Evolutionary conservation across 257 asterid species (phyloP), one percentile per base, ranked within the genome.

Genomic region (Ilex asprella): DNA sequence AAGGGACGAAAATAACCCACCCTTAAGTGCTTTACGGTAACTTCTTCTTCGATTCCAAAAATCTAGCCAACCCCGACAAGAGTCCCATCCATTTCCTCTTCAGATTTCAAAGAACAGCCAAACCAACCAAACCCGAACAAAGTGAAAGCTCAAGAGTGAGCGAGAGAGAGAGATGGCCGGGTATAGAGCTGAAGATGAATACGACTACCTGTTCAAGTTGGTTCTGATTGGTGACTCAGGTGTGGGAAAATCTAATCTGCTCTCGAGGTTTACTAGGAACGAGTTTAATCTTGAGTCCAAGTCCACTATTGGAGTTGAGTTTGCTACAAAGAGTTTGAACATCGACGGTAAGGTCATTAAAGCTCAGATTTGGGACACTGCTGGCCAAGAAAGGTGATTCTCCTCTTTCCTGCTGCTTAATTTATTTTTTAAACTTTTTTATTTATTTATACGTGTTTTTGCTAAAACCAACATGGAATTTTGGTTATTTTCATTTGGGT

Each of bases 181-280:
- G n/a, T 53, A 53, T 53, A 53, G 57, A 53, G 30, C 30, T n/a
- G 57, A 53, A 15, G 57, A 53, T 53, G 57, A 53, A 53, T 53
- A 53, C 57, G 57, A 53, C 15, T 53, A 53, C 57, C 30, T 53
- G 57, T 53, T 53, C 57, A 53, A 53, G 30, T 14, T 53, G 57
- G 57, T 53, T 16, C 57, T 53, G 30, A 53, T 53, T 7, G 57
- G 57, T 53, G 57, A 53, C 30, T 53, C 57, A 21, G 57, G 57
- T 7, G 57, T 35, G 41, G 41, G 41, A 4, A 35, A 35, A 35
- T 35, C 41, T 8, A 35, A 35, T 35, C 41, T 35, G 2, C 57
- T 53, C 30, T 53, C 57, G 30, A 53, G 57, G 57, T 53, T 53
- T 29, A 16, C 57, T 3, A 53, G 30, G 30, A 53, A 53, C 30